A percentile compares a stretch with the other conserved stretches of the same genome.
These are phyloP conservation scores for Proliferodiscus dingleyae DNA, from an alignment of 2,329 filamentous ascomycete species.

Conservation along the genomic window DNA sequence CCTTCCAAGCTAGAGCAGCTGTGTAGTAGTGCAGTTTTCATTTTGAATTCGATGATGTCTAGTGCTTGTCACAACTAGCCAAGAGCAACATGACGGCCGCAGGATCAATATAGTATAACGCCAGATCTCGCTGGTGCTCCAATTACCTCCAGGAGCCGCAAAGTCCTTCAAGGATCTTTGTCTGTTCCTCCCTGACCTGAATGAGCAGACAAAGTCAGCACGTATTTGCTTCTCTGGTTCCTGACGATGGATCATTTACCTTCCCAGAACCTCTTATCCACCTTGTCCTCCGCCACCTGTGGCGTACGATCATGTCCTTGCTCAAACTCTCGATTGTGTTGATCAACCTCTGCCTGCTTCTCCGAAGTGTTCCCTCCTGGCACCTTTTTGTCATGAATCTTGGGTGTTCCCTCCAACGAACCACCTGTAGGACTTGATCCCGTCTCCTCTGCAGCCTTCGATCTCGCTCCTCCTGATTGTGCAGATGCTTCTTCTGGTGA, in stretches of 20 bases:
- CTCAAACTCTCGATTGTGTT: slow-evolving; percentile 55
- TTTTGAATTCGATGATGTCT: too few species aligned
- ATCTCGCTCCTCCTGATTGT: slow-evolving; percentile 36
- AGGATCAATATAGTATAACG: too few species aligned
- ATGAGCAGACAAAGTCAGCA: too few species aligned
- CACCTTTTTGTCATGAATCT: slow-evolving; percentile 18
- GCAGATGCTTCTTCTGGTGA: slow-evolving; percentile 33
- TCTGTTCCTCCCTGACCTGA: too few species aligned
- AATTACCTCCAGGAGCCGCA: too few species aligned
- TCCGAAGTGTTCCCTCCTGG: slow-evolving; percentile 34
- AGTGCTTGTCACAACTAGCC: too few species aligned
- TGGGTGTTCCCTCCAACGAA: slow-evolving; percentile 19
- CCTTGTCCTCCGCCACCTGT: slow-evolving; percentile 43
- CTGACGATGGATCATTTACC: slow-evolving; percentile 6
- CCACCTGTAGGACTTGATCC: slow-evolving; percentile 30
- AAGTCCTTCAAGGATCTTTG: too few species aligned
- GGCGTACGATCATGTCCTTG: slow-evolving; percentile 45
- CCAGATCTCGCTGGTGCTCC: too few species aligned
- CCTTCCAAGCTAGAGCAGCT: too few species aligned
- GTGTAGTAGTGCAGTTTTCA: too few species aligned
- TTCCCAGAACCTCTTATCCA: slow-evolving; percentile 48
- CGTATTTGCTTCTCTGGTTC: too few species aligned
- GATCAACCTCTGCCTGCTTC: slow-evolving; percentile 51
- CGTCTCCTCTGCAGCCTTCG: slow-evolving; percentile 38
- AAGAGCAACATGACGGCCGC: too few species aligned